Evolutionary conservation across 139 green algal genomes (phyloP).

Genomic region (Auxenochlorella protothecoides): DNA sequence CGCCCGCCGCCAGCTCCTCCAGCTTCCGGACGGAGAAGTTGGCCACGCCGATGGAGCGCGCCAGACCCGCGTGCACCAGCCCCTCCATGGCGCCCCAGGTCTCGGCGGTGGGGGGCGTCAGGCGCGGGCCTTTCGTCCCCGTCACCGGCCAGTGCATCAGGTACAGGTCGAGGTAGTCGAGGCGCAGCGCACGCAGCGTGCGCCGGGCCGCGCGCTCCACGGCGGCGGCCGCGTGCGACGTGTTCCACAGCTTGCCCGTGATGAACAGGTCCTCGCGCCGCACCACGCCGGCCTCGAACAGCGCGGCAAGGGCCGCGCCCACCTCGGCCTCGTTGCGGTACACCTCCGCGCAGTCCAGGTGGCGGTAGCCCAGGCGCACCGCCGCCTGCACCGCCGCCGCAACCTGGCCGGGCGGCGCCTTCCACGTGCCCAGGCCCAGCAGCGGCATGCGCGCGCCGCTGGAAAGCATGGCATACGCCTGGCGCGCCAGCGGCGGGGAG

Average conservation of each 20-base stretch:
- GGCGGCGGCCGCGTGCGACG: conserved; percentile 1
- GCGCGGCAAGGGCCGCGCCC: conserved; percentile 18
- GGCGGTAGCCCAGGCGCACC: conserved; percentile 26
- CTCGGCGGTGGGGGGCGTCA: conserved; percentile 35
- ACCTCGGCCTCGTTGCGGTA: conserved; percentile 37
- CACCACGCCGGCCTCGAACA: conserved; percentile 17
- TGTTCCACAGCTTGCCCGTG: conserved; percentile 57
- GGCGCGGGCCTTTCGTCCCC: conserved; percentile 28
- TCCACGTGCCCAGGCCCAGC: conserved; percentile 9
- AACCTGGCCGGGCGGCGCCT: conserved; percentile 1
- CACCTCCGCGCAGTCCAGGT: conserved; percentile 35
- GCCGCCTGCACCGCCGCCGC: conserved; percentile 1
- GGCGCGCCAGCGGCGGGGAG: no score
- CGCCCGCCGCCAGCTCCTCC: conserved; percentile 32
- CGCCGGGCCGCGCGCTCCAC: conserved; percentile 13
- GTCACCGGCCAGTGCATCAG: conserved; percentile 59
- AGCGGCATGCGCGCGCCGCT: background rate
- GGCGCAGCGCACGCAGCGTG: conserved; percentile 57
- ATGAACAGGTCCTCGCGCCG: conserved; percentile 51
- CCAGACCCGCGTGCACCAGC: conserved; percentile 53
- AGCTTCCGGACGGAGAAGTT: conserved; percentile 73
- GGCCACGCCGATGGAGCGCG: conserved; percentile 64
- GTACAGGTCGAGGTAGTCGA: conserved; percentile 83
- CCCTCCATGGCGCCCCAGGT: conserved; percentile 33
- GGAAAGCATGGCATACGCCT: no score